phyloP scores from a whole-genome alignment of 1,139 yeast genomes.

The Suhomyces chickasaworum region DNA sequence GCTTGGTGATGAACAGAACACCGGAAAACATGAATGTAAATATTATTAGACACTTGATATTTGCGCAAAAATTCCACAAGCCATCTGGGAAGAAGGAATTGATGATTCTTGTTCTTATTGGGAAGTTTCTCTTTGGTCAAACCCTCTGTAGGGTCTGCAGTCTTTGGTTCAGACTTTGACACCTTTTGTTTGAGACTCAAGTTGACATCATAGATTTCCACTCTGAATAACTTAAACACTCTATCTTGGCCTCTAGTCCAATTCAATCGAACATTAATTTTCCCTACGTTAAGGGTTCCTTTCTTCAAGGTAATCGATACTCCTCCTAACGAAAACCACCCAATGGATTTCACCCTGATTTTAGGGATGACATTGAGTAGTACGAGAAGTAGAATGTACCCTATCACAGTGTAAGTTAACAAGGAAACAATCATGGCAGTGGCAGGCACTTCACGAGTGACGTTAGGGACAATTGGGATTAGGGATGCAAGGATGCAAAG shows the following conservation, averaged over 20 bases:
- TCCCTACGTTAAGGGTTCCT: slow-evolving; percentile 24
- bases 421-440: slow-evolving; percentile 1
- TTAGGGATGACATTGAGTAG: slow-evolving; percentile 37
- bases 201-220: slow-evolving; percentile 33
- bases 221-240: slow-evolving; percentile 34
- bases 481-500: too few relatives aligned
- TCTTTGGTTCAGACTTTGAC: too few relatives aligned
- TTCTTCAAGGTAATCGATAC: slow-evolving; percentile 27
- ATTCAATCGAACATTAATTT: slow-evolving; percentile 31
- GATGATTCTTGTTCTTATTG: background rate
- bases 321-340: slow-evolving; percentile 39
- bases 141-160: too few relatives aligned
- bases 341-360: slow-evolving; percentile 36
- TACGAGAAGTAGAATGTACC: slow-evolving; percentile 24
- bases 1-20: slow-evolving; percentile 25
- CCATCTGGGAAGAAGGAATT: slow-evolving; percentile 17
- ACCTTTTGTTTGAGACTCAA: slow-evolving; percentile 20
- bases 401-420: slow-evolving; percentile 3
- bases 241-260: slow-evolving; percentile 28
- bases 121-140: background rate
- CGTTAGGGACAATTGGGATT: background rate
- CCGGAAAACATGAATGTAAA: slow-evolving; percentile 34
- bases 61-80: slow-evolving; percentile 18
- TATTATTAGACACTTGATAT: slow-evolving; percentile 30
- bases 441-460: background rate